Base-by-base conservation (phyloP, 2,329 filamentous ascomycete species). In the Cryphonectria naterciae region DNA sequence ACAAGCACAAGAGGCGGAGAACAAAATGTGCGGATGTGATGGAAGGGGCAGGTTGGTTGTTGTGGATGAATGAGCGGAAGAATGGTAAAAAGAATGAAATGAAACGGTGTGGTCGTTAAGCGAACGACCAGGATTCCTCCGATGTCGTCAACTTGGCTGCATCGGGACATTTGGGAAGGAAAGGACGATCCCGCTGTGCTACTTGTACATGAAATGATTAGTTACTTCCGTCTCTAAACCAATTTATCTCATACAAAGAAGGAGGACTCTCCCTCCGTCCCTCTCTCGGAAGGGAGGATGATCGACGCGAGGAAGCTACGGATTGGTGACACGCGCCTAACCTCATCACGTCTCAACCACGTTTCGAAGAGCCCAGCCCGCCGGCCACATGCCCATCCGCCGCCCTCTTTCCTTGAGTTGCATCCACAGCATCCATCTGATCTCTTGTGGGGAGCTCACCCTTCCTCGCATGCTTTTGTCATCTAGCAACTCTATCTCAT, bases 261-360 rank as follows among this genome's bases (percentile, higher is more conserved):
- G 52, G 52, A 28, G 52, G 2, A 6, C 15, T 3, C 52, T 11
- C 25, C 25, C 17, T 32, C 5, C 2, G 25, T 11, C 25, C 25
- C 17, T 17, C 52, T 13, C 25, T 37, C 37, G 10, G 25, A 32
- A 22, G 39, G n/a, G 41, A 39, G 39, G 39, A 43, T 46, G 37
- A 64, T 64, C 54, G 39, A 37, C 37, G 28, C 28, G 22, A 43
- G 35, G n/a, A 22, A 17, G 10, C 61, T 70, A 63, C 64, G 73
- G 70, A 60, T 54, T 61, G 68, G 68, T 58, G 65, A 67, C 65
- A 54, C 39, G 22, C 22, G 32, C n/a, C 49, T 19, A 43, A 74
- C 75, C 65, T 70, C 72, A 69, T 68, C 54, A 67, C 69, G 75
- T 76, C 74, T 77, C 75, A 77, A 72, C 49, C 41, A 62, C 62